Percentiles rank a stretch among this genome's conserved stretches.
phyloP scores from a whole-genome alignment of 2,329 filamentous ascomycete genomes.

The Fonsecaea multimorphosa region DNA sequence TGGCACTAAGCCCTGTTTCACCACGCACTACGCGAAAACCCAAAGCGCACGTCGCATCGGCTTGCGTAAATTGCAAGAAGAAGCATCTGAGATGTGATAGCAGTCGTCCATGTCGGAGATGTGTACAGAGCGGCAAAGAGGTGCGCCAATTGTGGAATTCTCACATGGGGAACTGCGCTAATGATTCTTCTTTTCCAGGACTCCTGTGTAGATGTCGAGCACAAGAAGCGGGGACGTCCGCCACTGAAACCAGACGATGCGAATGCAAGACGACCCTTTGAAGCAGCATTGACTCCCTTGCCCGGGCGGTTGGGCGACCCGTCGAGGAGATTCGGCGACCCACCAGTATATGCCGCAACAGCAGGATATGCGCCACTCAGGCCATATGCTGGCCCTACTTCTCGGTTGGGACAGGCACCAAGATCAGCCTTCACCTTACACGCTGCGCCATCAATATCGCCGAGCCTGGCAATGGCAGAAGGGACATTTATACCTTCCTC shows the following conservation, averaged over 20 bases:
- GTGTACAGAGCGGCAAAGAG: conserved; percentile 54
- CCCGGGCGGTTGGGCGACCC: conserved; percentile 20
- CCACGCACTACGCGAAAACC: conserved; percentile 52
- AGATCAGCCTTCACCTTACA: conserved; percentile 29
- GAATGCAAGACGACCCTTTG: conserved; percentile 25
- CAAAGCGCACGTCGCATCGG: conserved; percentile 56
- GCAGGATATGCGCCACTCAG: conserved; percentile 18
- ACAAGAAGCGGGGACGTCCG: conserved; percentile 50
- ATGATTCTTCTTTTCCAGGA: conserved; percentile 42
- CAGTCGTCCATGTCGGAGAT: conserved; percentile 53
- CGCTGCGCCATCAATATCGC: conserved; percentile 33
- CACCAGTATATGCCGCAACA: conserved; percentile 21
- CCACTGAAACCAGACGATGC: conserved; percentile 36
- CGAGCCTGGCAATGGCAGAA: conserved; percentile 33
- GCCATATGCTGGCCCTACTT: conserved; percentile 27
- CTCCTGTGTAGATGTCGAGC: conserved; percentile 54
- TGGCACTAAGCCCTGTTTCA: conserved; percentile 38
- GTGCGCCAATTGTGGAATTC: conserved; percentile 43
- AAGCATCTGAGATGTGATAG: conserved; percentile 56
- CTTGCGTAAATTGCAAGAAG: conserved; percentile 57
- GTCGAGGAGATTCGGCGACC: conserved; percentile 22
- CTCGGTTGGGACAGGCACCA: conserved; percentile 18
- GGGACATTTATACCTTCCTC: conserved; percentile 32
- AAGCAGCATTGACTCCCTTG: conserved; percentile 20
- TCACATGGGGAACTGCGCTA: neutral